Conservation (phyloP, 1,284 basidiomycete species). For the Rhodotorula sp. region DNA sequence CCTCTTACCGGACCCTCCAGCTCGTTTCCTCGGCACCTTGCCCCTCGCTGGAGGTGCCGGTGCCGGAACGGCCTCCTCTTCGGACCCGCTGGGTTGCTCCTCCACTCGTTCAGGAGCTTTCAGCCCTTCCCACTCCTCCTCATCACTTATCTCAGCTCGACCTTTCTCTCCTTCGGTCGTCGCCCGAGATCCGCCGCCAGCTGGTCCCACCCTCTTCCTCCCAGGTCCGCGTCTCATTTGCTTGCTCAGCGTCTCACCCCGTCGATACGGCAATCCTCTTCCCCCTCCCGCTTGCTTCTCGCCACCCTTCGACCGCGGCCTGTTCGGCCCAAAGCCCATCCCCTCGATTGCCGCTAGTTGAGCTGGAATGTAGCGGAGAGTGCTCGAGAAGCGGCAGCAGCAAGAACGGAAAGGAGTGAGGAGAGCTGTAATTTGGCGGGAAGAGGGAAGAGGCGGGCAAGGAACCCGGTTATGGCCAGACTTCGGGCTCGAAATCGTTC, state of each 20-base stretch:
- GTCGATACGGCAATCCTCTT: slow-evolving; percentile 5
- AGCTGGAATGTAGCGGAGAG: too few species aligned
- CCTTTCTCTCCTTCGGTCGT: too few species aligned
- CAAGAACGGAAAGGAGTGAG: too few species aligned
- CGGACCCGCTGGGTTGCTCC: neutral
- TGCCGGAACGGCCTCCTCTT: neutral
- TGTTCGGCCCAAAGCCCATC: too few species aligned
- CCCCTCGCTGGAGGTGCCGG: neutral
- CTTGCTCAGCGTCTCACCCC: slow-evolving; percentile 15
- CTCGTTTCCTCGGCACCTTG: neutral
- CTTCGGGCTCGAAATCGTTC: too few species aligned
- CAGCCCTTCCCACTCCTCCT: neutral
- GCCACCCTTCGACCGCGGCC: too few species aligned
- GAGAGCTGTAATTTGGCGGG: too few species aligned
- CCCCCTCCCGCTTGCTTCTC: neutral
- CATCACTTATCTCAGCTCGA: neutral
- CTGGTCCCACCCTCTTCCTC: neutral
- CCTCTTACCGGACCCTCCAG: slow-evolving; percentile 33
- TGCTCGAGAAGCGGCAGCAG: too few species aligned
- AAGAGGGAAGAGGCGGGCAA: too few species aligned
- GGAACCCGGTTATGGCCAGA: too few species aligned
- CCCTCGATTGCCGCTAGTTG: too few species aligned
- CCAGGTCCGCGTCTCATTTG: neutral
- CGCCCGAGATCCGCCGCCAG: neutral
- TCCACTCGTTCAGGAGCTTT: neutral